Evolutionary conservation across 139 green algal genomes (phyloP).

Genomic region (Micromonas commoda): DNA sequence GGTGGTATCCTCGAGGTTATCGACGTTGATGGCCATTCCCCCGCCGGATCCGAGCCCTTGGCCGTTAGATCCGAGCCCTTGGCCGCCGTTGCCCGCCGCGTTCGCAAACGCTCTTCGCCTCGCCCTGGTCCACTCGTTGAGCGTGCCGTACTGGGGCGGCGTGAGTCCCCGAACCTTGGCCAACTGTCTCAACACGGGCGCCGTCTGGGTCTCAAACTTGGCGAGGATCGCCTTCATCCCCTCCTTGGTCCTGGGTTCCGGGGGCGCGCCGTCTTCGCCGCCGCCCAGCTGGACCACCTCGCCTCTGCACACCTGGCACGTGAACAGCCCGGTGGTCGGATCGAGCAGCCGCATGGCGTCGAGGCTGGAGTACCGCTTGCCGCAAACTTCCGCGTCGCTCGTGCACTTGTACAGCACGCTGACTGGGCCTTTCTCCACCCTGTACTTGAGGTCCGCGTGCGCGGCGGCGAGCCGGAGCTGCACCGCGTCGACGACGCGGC

Average conservation of each 20-base stretch:
- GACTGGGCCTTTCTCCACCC: not conserved
- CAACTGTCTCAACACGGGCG: not conserved
- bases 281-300: not conserved
- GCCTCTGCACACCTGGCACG: not conserved
- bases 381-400: not conserved
- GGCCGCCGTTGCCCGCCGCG: not conserved
- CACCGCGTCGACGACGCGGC: not conserved
- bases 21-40: not conserved
- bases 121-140: not conserved
- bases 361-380: not conserved
- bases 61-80: not conserved
- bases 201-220: not conserved
- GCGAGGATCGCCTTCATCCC: not conserved
- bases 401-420: constrained; percentile 1
- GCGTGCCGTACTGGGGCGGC: constrained; percentile 10
- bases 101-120: not conserved
- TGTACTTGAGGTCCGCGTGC: not conserved
- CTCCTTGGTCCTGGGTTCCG: not conserved
- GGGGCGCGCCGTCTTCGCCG: not conserved
- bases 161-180: not conserved
- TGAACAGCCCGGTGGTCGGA: not conserved
- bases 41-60: not conserved
- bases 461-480: not conserved
- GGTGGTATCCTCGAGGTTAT: constrained; percentile 6
- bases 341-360: constrained; percentile 1